Conservation (phyloP, 306 rosid genomes). For the Castanospermum australe region DNA sequence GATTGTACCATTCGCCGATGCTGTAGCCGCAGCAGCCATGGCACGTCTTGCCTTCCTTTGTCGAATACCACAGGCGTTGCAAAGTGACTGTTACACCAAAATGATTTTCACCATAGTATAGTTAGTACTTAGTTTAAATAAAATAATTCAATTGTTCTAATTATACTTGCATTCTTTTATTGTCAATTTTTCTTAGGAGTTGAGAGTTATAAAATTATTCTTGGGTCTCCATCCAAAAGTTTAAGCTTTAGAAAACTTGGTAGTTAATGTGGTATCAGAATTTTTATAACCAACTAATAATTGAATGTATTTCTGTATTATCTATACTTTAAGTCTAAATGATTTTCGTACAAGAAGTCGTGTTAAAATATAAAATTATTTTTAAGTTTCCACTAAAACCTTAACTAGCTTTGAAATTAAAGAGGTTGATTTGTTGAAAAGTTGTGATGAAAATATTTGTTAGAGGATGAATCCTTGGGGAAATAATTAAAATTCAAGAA, state of each 20-base stretch:
- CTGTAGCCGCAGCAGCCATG: constrained; percentile 51
- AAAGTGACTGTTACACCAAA: constrained; percentile 56
- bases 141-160: neutral
- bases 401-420: neutral
- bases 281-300: no score
- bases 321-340: no score
- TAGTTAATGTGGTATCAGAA: no score
- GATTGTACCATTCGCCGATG: constrained; percentile 37
- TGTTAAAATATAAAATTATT: no score
- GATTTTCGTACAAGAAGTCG: no score
- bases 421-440: neutral
- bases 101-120: neutral
- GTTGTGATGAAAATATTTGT: neutral
- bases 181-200: neutral
- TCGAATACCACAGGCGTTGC: constrained; percentile 92
- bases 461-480: neutral
- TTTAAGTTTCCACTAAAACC: no score
- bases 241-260: no score
- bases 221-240: no score
- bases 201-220: no score
- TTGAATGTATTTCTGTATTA: no score
- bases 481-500: neutral
- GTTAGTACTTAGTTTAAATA: neutral
- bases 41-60: constrained; percentile 91
- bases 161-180: neutral